A percentile compares a stretch with the other conserved stretches of the same genome.
Evolutionary conservation across 106 monocot species (phyloP).

Genomic region (Acorus calamus): DNA sequence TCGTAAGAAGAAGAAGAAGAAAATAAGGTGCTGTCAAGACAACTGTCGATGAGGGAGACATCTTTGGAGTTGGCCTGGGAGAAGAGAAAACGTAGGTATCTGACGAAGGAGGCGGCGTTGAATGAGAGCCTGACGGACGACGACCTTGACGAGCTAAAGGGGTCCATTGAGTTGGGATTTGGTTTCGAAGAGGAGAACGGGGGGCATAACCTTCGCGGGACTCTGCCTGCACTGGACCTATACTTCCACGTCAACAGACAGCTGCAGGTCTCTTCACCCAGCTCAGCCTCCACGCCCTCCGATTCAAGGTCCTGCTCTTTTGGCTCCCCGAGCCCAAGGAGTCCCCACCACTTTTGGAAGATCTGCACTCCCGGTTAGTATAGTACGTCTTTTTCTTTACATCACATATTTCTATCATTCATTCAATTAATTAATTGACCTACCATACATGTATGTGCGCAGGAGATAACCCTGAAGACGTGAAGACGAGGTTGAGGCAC

Average conservation of each 20-base stretch:
- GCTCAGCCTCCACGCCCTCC: constrained; percentile 35
- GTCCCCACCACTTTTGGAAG: constrained; percentile 40
- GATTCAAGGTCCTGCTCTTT: constrained; percentile 21
- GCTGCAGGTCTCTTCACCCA: constrained; percentile 33
- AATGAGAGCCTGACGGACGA: constrained; percentile 52
- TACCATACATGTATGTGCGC: neutral
- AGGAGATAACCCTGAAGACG: constrained; percentile 16
- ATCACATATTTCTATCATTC: neutral
- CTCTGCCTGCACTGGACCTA: constrained; percentile 64
- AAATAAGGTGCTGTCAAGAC: constrained; percentile 39
- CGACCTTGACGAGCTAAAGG: constrained; percentile 70
- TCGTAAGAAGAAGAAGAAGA: no score
- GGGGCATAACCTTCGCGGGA: constrained; percentile 40
- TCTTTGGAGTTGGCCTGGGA: constrained; percentile 69
- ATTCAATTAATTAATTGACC: neutral
- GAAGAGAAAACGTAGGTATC: constrained; percentile 16
- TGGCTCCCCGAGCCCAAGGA: constrained; percentile 38
- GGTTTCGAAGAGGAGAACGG: constrained; percentile 71
- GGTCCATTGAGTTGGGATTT: constrained; percentile 73
- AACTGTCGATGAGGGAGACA: constrained; percentile 70
- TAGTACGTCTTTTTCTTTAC: neutral
- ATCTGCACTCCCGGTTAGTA: constrained; percentile 51
- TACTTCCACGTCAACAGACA: constrained; percentile 84
- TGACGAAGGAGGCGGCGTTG: neutral
- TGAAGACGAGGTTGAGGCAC: constrained; percentile 19